Evolutionary conservation across 2,329 filamentous ascomycete species (phyloP).

Genomic region (Didymosphaeria variabile): DNA sequence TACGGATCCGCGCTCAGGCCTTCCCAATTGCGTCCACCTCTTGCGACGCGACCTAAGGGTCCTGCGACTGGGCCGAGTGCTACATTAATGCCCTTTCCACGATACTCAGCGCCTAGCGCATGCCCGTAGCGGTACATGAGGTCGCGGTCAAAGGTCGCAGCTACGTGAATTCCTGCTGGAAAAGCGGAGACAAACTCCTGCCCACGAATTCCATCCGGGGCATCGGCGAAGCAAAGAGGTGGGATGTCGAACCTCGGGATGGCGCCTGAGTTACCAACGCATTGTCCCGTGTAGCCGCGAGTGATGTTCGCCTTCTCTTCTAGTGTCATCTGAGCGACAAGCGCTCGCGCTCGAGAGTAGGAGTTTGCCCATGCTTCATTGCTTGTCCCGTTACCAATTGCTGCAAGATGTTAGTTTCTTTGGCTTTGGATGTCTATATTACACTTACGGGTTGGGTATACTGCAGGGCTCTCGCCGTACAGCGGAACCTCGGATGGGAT

Average conservation of each 20-base stretch:
- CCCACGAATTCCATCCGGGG: slow-evolving; percentile 44
- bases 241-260: slow-evolving; percentile 50
- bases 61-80: slow-evolving; percentile 75
- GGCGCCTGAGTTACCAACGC: slow-evolving; percentile 48
- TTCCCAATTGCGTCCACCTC: slow-evolving; percentile 78
- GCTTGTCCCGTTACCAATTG: slow-evolving; percentile 35
- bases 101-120: slow-evolving; percentile 74
- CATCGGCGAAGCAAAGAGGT: slow-evolving; percentile 52
- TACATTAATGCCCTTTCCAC: slow-evolving; percentile 75
- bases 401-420: slow-evolving; percentile 23
- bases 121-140: slow-evolving; percentile 73
- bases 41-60: slow-evolving; percentile 73
- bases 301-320: slow-evolving; percentile 56
- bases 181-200: slow-evolving; percentile 45
- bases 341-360: slow-evolving; percentile 47
- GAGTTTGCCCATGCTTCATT: slow-evolving; percentile 37
- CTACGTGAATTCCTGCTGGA: slow-evolving; percentile 53
- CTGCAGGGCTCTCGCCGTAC: slow-evolving; percentile 40
- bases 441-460: slow-evolving; percentile 42
- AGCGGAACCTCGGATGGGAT: slow-evolving; percentile 36
- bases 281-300: slow-evolving; percentile 42
- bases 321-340: slow-evolving; percentile 52
- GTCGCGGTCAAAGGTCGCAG: slow-evolving; percentile 75
- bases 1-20: slow-evolving; percentile 74
- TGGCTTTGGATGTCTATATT: neutral